Evolutionary conservation across 441 rosid genomes (phyloP).

Genomic region (Arabidopsis lyrata): DNA sequence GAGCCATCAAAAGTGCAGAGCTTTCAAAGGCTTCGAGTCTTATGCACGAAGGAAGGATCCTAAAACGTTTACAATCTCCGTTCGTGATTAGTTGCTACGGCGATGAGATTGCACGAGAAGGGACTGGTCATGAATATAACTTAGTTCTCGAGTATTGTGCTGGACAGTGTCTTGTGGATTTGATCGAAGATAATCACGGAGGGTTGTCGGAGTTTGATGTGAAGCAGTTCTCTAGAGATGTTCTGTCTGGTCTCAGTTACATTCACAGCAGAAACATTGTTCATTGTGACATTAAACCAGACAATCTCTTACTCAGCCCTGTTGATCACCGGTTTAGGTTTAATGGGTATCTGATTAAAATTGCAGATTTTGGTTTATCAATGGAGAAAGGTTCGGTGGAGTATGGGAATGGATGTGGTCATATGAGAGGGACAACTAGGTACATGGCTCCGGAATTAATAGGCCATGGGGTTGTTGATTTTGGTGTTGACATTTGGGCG

Average conservation of each 20-base stretch:
- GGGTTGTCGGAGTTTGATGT: slow-evolving; percentile 3
- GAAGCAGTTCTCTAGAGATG: neutral
- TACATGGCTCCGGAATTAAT: too few species aligned
- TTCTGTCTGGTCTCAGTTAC: neutral
- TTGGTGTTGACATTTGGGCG: too few species aligned
- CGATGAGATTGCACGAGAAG: neutral
- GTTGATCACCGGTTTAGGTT: too few species aligned
- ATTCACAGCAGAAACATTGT: too few species aligned
- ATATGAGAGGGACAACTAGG: too few species aligned
- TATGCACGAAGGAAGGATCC: neutral
- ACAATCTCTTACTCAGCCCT: too few species aligned
- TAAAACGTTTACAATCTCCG: neutral
- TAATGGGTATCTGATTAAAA: too few species aligned
- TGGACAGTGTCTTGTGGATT: neutral
- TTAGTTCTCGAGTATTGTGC: neutral
- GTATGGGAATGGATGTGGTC: too few species aligned
- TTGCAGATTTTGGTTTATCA: too few species aligned
- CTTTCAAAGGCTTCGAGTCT: neutral
- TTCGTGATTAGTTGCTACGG: neutral
- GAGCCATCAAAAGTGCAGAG: slow-evolving; percentile 7
- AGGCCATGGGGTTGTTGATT: too few species aligned
- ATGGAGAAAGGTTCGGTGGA: too few species aligned
- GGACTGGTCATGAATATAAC: neutral
- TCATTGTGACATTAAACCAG: too few species aligned
- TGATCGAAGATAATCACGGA: neutral